Evolutionary conservation across 2,329 filamentous ascomycete genomes (phyloP).

Genomic region (Aspergillus bombycis): DNA sequence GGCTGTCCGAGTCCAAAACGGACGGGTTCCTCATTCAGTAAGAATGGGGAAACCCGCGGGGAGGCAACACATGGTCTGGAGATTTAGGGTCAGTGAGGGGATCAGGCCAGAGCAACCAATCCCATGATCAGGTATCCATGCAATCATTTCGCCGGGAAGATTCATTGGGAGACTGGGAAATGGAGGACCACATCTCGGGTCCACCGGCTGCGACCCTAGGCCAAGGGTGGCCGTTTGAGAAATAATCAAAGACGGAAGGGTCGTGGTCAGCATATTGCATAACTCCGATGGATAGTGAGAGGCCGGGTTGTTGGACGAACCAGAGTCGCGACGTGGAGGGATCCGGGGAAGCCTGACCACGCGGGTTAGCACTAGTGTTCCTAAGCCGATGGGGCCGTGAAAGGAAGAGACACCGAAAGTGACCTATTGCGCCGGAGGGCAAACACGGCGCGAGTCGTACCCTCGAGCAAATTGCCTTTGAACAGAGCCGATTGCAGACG

Average conservation of each 20-base stretch:
- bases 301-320: conserved; percentile 10
- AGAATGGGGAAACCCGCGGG: conserved; percentile 8
- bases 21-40: conserved; percentile 4
- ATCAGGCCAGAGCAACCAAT: conserved; percentile 4
- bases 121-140: conserved; percentile 2
- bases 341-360: conserved; percentile 15
- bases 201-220: conserved; percentile 18
- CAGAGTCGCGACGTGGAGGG: conserved; percentile 13
- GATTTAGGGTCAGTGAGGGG: not conserved
- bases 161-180: not conserved
- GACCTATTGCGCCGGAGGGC: conserved; percentile 7
- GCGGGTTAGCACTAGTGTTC: conserved; percentile 10
- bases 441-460: not conserved
- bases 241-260: conserved; percentile 3
- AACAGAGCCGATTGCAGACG: conserved; percentile 13
- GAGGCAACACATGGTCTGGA: conserved; percentile 11
- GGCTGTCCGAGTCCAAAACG: conserved; percentile 6
- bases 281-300: not conserved
- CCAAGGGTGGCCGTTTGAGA: conserved; percentile 2
- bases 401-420: conserved; percentile 3
- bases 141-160: not conserved
- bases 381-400: not conserved
- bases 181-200: conserved; percentile 6
- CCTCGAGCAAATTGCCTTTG: not conserved
- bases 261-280: not conserved